A percentile compares a stretch with the other conserved stretches of the same genome.
These are phyloP conservation scores for Suhomyces yuchorum DNA, from an alignment of 1,139 yeast genomes.

Conservation along the genomic window DNA sequence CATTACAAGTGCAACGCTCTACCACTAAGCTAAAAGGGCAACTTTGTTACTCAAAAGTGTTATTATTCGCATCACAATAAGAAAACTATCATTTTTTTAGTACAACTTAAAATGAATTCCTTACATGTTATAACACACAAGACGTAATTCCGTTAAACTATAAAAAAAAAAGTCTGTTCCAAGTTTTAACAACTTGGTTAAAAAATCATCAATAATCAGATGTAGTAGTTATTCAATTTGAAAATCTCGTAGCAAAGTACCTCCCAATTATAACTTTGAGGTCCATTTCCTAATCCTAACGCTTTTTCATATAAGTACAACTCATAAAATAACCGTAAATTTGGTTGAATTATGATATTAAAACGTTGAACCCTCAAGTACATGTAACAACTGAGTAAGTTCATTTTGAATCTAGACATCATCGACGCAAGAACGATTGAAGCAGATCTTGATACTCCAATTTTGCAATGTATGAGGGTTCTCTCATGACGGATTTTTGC, in stretches of 20 bases:
- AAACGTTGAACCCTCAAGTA: conserved; percentile 81
- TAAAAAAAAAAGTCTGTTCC: too few species aligned
- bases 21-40: conserved; percentile 91
- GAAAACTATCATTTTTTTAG: too few species aligned
- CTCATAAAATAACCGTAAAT: conserved; percentile 82
- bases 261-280: conserved; percentile 33
- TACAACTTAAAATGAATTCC: too few species aligned
- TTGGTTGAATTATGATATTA: conserved; percentile 90
- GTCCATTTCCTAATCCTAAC: conserved; percentile 23
- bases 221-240: conserved; percentile 38
- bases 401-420: conserved; percentile 69
- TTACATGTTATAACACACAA: too few species aligned
- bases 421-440: conserved; percentile 89
- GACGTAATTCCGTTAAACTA: too few species aligned
- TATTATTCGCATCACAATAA: too few species aligned
- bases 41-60: not conserved
- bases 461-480: conserved; percentile 83
- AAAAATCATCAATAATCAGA: conserved; percentile 11
- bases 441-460: conserved; percentile 90
- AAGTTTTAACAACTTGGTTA: too few species aligned
- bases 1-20: conserved; percentile 96
- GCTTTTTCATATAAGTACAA: conserved; percentile 75
- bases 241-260: conserved; percentile 37
- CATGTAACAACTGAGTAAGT: conserved; percentile 72
- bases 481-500: not conserved